Conservation (phyloP, 192 early-diverging fungal genomes). For the Dispira simplex region DNA sequence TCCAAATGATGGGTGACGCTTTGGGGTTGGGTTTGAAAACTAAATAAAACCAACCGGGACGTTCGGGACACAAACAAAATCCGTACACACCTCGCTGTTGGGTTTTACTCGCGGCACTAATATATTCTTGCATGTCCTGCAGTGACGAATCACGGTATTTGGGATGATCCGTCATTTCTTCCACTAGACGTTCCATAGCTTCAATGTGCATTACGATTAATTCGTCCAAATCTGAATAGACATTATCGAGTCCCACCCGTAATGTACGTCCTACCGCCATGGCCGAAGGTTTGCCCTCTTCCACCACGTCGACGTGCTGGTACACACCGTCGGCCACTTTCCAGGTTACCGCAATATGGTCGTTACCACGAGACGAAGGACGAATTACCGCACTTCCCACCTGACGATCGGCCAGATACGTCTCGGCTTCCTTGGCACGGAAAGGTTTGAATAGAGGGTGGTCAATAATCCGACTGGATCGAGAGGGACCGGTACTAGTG, state of each 20-base stretch:
- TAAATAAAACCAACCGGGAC: slow-evolving; percentile 56
- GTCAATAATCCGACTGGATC: slow-evolving; percentile 44
- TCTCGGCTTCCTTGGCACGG: slow-evolving; percentile 52
- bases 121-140: slow-evolving; percentile 30
- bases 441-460: slow-evolving; percentile 77
- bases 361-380: slow-evolving; percentile 74
- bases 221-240: slow-evolving; percentile 83
- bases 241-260: slow-evolving; percentile 37
- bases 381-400: slow-evolving; percentile 74
- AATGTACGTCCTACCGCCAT: slow-evolving; percentile 51
- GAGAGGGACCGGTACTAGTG: slow-evolving; percentile 3
- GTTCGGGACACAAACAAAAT: slow-evolving; percentile 45
- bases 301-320: slow-evolving; percentile 63
- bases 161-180: slow-evolving; percentile 45
- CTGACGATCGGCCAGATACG: slow-evolving; percentile 45
- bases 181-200: slow-evolving; percentile 53
- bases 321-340: slow-evolving; percentile 75
- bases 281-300: slow-evolving; percentile 45
- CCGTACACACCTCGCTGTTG: slow-evolving; percentile 68
- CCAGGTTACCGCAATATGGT: slow-evolving; percentile 88
- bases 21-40: slow-evolving; percentile 62
- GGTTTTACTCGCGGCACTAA: slow-evolving; percentile 30
- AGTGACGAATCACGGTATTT: slow-evolving; percentile 54
- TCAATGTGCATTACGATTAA: slow-evolving; percentile 82
- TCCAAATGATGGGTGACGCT: slow-evolving; percentile 45